Evolutionary conservation across 2,329 filamentous ascomycete species (phyloP), one percentile per base, ranked within the genome.

Genomic region (Cadophora sp.): DNA sequence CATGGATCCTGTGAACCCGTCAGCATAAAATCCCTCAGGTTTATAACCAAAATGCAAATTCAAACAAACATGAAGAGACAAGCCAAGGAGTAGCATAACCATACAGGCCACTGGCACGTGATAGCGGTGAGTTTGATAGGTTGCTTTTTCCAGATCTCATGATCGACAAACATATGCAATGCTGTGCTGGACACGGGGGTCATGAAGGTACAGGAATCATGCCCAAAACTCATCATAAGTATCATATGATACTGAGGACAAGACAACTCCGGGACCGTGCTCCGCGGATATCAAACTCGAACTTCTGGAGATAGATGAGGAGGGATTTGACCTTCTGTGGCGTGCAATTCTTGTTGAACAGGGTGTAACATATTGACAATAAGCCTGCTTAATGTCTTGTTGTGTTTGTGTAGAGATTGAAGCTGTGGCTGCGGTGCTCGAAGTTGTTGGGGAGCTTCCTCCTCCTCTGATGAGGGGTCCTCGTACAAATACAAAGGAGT

Each of bases 1-100:
- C 88, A 96, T 93, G 71, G 94, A 97, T 78, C 93, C 94, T 97
- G 73, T 62, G 50, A 58, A 48, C 20, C 22, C 63, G 62, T 76
- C 59, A 76, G 73, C 58, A 68, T 4, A 62, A 56, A 14, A 39
- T 55, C 14, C 50, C 39, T n/a, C 30, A 56, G 39, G 16, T 30
- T 30, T 30, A 18, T 50, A 36, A 55, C 7, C 36, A 22, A 39
- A 62, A 47, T 14, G 43, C 22, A 51, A 24, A n/a, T 14, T 24
- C 24, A 51, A 48, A 3, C 7, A 27, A 55, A 55, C 55, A 62
- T 4, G 22, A 68, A 45, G 18, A 59, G 41, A 39, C 4, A 64
- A 67, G 59, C 47, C 48, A 64, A 24, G 36, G 27, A 36, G 55
- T 50, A 33, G 48, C 39, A 60, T 27, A 65, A 66, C 36, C 50